Evolutionary conservation across 148 eudicot species (phyloP).

Genomic region (Fallopia convolvulus): DNA sequence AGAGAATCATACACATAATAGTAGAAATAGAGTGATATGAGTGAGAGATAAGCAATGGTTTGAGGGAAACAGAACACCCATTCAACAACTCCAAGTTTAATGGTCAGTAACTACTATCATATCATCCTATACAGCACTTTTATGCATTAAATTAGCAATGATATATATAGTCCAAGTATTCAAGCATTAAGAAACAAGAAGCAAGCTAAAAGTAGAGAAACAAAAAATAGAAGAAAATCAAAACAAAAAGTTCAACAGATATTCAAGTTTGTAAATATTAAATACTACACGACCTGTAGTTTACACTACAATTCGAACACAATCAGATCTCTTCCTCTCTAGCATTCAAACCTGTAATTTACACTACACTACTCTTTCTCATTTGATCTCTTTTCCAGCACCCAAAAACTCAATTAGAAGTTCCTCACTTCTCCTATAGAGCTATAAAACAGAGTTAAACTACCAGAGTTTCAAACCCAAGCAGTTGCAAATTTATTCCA

Average conservation of each 20-base stretch:
- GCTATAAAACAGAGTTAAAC: too few relatives aligned
- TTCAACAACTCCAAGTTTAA: background rate
- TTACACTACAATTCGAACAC: too few relatives aligned
- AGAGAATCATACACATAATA: background rate
- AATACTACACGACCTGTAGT: too few relatives aligned
- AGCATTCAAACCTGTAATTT: too few relatives aligned
- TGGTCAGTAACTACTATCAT: background rate
- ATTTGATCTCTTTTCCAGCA: too few relatives aligned
- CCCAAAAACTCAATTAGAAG: too few relatives aligned
- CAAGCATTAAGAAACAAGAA: background rate
- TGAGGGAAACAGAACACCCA: background rate
- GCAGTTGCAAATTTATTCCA: too few relatives aligned
- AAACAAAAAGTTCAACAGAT: background rate
- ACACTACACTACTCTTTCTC: too few relatives aligned
- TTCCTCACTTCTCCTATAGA: too few relatives aligned
- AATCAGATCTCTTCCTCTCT: too few relatives aligned
- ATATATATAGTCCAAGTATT: background rate
- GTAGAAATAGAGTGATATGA: background rate
- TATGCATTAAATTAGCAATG: background rate
- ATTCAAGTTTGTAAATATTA: background rate
- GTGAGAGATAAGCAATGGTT: background rate
- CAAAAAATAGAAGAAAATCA: background rate
- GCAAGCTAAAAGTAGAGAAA: background rate
- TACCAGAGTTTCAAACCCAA: too few relatives aligned
- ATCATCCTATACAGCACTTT: background rate